A percentile compares a stretch with the other conserved stretches of the same genome.
Conservation (phyloP, 192 early-diverging fungal species). For the Allomyces macrogynus region DNA sequence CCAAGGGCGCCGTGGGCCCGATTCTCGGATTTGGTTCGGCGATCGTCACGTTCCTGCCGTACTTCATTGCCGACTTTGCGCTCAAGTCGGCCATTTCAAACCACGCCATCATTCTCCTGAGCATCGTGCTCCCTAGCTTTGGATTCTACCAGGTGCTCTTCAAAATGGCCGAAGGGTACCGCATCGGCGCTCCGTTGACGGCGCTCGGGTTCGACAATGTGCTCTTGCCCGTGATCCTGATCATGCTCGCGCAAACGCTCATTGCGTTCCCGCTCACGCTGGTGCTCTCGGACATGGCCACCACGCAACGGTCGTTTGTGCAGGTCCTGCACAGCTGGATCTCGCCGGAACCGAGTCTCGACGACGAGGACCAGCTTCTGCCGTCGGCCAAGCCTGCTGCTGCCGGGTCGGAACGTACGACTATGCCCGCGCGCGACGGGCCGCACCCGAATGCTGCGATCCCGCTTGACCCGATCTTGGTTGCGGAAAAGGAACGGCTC, state of each 20-base stretch:
- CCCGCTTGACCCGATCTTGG: not conserved
- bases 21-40: constrained; percentile 11
- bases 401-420: not conserved
- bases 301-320: not conserved
- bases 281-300: not conserved
- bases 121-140: not conserved
- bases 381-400: not conserved
- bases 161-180: not conserved
- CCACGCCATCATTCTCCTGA: not conserved
- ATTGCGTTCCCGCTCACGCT: not conserved
- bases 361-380: not conserved
- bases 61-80: constrained; percentile 20
- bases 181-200: not conserved
- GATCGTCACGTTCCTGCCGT: constrained; percentile 19
- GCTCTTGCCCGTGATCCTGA: not conserved
- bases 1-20: constrained; percentile 13
- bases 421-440: no score
- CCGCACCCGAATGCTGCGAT: not conserved
- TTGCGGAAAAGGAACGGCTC: not conserved
- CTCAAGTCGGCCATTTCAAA: constrained; percentile 1
- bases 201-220: not conserved
- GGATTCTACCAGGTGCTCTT: constrained; percentile 1
- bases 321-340: no score
- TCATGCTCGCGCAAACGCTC: not conserved
- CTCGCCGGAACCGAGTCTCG: no score